Base-by-base conservation (phyloP, 164 flowering plant species). In the Stephania cephalantha region DNA sequence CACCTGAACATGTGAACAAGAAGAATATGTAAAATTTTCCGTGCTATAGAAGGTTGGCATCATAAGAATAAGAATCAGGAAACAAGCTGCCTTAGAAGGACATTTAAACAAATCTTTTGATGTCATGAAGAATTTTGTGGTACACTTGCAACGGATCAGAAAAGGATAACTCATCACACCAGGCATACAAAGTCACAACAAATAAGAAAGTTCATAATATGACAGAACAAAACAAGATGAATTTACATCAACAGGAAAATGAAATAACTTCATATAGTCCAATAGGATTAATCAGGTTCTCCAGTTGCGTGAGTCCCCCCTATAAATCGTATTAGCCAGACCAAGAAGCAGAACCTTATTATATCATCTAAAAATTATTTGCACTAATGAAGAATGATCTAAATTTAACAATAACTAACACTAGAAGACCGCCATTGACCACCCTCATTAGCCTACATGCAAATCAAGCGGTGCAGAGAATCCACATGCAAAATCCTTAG, bases 1-100 rank as follows among this genome's bases (percentile, higher is more conserved):
- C 71, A 96, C 99, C 99, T 96, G 86, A 50, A 73, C 68, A 61
- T 48, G 29, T 22, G 45, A 69, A 68, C n/a, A 11, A 18, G 69
- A 35, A 46, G 13, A 68, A 75, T 42, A 22, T 18, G 20, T 12
- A 71, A 58, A 29, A 61, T 9, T 25, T 20, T 42, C 64, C 13
- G 9, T 20, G n/a, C 0, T 20, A 0, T 35, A 65, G 11, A 46
- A 46, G 6, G 25, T 48, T 9, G 15, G 46, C 30, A 58, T 6
- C 13, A 55, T 12, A 55, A 55, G 13, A 15, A 55, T 55, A 4
- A 11, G 6, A 55, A 12, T 15, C 64, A 58, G 20, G 5, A 58
- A 10, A 58, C 0, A 12, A 15, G 13, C 64, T 2, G 17, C 18
- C 20, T 58, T 15, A 58, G 64, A 15, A 58, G 7, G 1, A 58